Base-by-base conservation (phyloP, 371 early-diverging fungal genomes). In the Mucor sp. region DNA sequence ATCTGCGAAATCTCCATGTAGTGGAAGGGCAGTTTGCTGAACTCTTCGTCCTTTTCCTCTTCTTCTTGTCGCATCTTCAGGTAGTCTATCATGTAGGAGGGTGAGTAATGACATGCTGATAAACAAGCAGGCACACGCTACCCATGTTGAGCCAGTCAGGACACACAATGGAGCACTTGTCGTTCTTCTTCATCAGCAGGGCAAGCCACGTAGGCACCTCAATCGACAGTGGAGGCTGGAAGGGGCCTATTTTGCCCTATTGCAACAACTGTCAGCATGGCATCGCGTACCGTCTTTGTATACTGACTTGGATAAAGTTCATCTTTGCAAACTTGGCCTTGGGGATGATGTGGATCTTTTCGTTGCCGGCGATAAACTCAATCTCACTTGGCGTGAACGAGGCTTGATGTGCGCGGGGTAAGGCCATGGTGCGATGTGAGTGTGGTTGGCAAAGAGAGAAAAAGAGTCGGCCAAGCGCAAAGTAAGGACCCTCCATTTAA, bases 161-260 rank as follows among this genome's bases (percentile, higher is more conserved):
- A 35, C 91, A 85, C n/a, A 89, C 79, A n/a, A 97, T 91, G 27
- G 76, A 84, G 74, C 95, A 95, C 63, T 91, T 89, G 60, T 91
- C 86, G 43, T 91, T 87, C 70, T 87, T 86, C 67, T 95, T 95
- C 76, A 97, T 78, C n/a, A 87, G 72, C 9, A 94, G 72, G 6
- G 96, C 95, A 44, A 96, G 85, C 97, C 97, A 97, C 9, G 95
- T 76, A 33, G 95, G 95, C 0, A 95, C 95, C 67, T 84, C 69
- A 9, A 83, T 79, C 58, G 82, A 77, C 15, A 86, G 72, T 14
- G 93, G 93, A 3, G 97, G 97, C 32, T 84, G 85, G 65, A 96
- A 91, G 6, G 58, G 58, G 27, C 57, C 58, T 28, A 60, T n/a
- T 9, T 61, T 21, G 43, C 66, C 67, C 69, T 69, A 44, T 41